Evolutionary conservation across 352 stramenopile genomes (phyloP), one percentile per base, ranked within the genome.

Genomic region (Globisporangium megalacanthum): DNA sequence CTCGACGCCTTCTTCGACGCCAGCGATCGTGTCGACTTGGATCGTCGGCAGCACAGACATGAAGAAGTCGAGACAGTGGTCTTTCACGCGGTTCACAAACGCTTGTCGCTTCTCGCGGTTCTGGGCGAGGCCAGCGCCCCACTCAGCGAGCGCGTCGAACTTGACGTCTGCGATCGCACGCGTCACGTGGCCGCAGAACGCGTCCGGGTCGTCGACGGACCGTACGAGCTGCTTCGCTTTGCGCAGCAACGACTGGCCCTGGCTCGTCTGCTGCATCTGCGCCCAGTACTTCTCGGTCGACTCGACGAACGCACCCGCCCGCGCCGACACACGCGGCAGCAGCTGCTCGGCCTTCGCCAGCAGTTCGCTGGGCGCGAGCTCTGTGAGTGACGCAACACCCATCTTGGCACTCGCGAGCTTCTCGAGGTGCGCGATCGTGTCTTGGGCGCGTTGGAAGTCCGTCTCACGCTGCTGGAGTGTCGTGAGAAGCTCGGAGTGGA

Each of bases 41-140:
- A 94, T 89, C 36, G 82, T 83, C 33, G 84, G 84, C 20, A 94
- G 59, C 20, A 94, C 84, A 0, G 84, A 94, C 60, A 83, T 88
- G 55, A 94, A 88, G 47, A 94, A 94, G 58, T 94, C 82, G 7
- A 94, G 68, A 39, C 82, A 92, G 47, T 91, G 77, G 53, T 94
- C 74, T 50, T 94, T 94, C 60, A 94, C 71, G 19, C 71, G 73
- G 59, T 94, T 72, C 15, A 92, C 70, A 44, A 92, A 90, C 47
- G 79, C 75, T 58, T 94, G 84, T 2, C 84, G 73, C 52, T 90
- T 89, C 48, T 86, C 68, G 6, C 68, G 62, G 49, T 90, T 77
- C 20, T 64, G 78, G 25, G 79, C 75, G 31, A 94, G 60, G 19
- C 77, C 83, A 22, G 19, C 79, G 11, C 78, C 79, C 81, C 83